Conservation (phyloP, 805 yeast species). For the Millerozyma acaciae region DNA sequence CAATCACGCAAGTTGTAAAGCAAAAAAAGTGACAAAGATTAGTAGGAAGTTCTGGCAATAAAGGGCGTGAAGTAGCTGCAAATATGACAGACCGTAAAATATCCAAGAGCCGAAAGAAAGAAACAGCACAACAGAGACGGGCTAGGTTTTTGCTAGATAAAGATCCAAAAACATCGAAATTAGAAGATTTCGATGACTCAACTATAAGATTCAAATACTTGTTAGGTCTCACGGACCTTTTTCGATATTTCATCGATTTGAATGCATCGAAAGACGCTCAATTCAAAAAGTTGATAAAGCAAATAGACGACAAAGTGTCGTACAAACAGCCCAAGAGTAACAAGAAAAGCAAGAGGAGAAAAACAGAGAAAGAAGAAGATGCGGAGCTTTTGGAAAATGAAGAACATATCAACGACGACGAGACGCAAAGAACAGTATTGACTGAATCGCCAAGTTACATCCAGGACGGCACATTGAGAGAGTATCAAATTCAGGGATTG, state of each 20-base stretch:
- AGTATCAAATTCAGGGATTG: conserved; percentile 90
- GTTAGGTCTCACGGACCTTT: conserved; percentile 77
- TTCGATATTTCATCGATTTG: conserved; percentile 81
- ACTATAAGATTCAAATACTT: conserved; percentile 77
- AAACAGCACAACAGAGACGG: conserved; percentile 32
- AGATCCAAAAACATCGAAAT: conserved; percentile 57
- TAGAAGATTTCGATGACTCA: conserved; percentile 55
- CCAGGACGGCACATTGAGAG: conserved; percentile 69
- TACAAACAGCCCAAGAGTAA: conserved; percentile 26
- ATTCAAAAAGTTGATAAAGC: conserved; percentile 57
- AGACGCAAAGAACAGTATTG: conserved; percentile 55
- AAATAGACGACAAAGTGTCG: conserved; percentile 49
- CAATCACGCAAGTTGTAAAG: too few species aligned
- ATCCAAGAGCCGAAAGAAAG: conserved; percentile 1
- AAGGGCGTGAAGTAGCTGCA: too few species aligned
- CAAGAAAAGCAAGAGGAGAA: conserved; percentile 47
- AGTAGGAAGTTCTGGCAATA: too few species aligned
- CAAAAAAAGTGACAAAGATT: too few species aligned
- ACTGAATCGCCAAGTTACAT: conserved; percentile 82
- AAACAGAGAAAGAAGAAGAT: conserved; percentile 94
- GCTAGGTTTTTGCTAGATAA: conserved; percentile 45
- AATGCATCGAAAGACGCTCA: conserved; percentile 75
- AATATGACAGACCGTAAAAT: conserved; percentile 5
- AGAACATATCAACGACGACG: conserved; percentile 53
- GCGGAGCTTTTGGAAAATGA: conserved; percentile 86